A percentile compares a stretch with the other conserved stretches of the same genome.
Conservation (phyloP, 2,329 filamentous ascomycete species). For the Clarireedia sp. region DNA sequence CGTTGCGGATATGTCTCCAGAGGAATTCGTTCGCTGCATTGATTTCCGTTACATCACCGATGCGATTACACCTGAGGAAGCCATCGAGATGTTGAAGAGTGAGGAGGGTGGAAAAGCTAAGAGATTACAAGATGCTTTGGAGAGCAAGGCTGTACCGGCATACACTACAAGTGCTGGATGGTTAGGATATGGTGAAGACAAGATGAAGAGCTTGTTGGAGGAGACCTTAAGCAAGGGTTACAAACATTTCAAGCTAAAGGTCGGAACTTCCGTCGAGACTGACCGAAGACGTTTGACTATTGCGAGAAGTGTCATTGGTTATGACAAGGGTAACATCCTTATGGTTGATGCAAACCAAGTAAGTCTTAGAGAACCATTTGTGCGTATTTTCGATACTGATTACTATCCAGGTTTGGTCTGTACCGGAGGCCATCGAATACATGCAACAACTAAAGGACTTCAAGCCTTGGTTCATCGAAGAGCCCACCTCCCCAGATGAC, state of each 20-base stretch:
- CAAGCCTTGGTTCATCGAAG: constrained; percentile 90
- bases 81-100: constrained; percentile 60
- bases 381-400: background rate
- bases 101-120: constrained; percentile 59
- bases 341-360: constrained; percentile 93
- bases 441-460: constrained; percentile 78
- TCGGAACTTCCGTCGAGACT: constrained; percentile 64
- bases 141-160: constrained; percentile 70
- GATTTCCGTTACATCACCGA: constrained; percentile 95
- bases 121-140: constrained; percentile 65
- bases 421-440: constrained; percentile 80
- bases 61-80: constrained; percentile 81
- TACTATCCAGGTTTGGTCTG: constrained; percentile 60
- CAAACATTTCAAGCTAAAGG: constrained; percentile 85
- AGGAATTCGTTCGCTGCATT: constrained; percentile 80
- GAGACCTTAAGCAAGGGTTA: constrained; percentile 74
- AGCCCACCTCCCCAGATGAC: constrained; percentile 85
- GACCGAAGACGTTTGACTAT: constrained; percentile 65
- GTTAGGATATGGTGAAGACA: constrained; percentile 84
- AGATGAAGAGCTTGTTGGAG: constrained; percentile 67
- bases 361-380: constrained; percentile 15
- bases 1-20: constrained; percentile 80
- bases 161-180: constrained; percentile 89
- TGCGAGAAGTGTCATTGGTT: constrained; percentile 72
- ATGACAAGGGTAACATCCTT: constrained; percentile 63